Evolutionary conservation across 805 yeast species (phyloP), one percentile per base, ranked within the genome.

Genomic region (Zygotorulaspora florentina): DNA sequence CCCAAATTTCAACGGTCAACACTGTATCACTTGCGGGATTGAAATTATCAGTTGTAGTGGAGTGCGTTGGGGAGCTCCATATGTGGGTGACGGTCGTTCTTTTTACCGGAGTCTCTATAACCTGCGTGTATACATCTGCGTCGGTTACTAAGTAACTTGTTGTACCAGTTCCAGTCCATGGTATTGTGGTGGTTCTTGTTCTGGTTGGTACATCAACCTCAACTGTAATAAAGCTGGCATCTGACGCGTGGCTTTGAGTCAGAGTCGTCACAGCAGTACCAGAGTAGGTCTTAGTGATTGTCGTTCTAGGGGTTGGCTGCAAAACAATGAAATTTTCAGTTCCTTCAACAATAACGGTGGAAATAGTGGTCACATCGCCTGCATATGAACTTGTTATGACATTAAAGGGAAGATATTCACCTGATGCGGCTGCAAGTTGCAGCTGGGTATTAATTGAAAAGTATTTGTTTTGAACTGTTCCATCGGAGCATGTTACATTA

Each of bases 161-260:
- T 26, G 45, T 40, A 16, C 16, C 38, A 9, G 48, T 45, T 3
- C 48, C 48, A 8, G 48, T 40, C 48, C 48, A 45, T 17, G 48
- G 45, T 13, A 45, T 15, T 2, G 45, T 45, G 3, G 45, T 45
- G 12, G 48, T 45, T 26, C 34, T 38, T 10, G 46, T 43, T 33
- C 46, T 43, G 9, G 46, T 43, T 15, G 46, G 46, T 2, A 43
- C 29, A 31, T 43, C 46, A 17, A 43, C 46, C 28, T 33, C 39
- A 8, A 43, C 46, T 15, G 46, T 43, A 23, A 43, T 43, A 18
- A 33, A 43, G 13, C 42, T 30, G 9, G 46, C 46, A 33, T 43
- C 42, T 17, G 46, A 26, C 15, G 36, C 34, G 33, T 45, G 45
- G 3, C 34, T 15, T 33, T 36, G 25, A 13, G 45, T 45, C 23